Evolutionary conservation across 352 stramenopile genomes (phyloP).

Genomic region (Globisporangium orthogonon): DNA sequence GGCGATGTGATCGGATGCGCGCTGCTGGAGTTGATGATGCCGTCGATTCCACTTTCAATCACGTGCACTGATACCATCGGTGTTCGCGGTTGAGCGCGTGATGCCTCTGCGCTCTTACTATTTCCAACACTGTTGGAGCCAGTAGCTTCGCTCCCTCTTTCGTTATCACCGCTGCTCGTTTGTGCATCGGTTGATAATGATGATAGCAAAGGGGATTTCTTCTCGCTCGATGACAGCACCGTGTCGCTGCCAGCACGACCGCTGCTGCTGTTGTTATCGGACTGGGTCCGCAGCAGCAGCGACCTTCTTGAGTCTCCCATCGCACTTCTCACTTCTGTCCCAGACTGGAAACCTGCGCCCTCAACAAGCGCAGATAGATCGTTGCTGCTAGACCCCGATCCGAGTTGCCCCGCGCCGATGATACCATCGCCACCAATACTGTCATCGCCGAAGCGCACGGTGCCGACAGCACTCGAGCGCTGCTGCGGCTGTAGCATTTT

Average conservation of each 20-base stretch:
- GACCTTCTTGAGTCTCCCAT: not conserved
- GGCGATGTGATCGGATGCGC: not conserved
- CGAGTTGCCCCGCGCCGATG: not conserved
- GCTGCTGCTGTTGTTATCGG: not conserved
- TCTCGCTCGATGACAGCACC: not conserved
- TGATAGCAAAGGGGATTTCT: not conserved
- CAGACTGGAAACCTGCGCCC: slow-evolving; percentile 2
- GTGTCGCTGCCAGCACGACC: not conserved
- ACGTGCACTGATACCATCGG: slow-evolving; percentile 6
- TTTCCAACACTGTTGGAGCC: not conserved
- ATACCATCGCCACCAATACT: not conserved
- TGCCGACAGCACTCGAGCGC: slow-evolving; percentile 22
- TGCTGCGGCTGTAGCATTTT: slow-evolving; percentile 9
- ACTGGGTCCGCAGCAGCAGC: not conserved
- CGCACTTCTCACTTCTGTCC: not conserved
- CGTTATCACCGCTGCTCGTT: not conserved
- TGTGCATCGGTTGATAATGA: not conserved
- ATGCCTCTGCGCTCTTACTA: not conserved
- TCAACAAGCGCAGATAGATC: slow-evolving; percentile 1
- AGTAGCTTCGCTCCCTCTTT: not conserved
- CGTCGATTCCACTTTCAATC: slow-evolving; percentile 11
- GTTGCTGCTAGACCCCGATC: not conserved
- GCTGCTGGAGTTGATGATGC: slow-evolving; percentile 9
- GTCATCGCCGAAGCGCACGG: slow-evolving; percentile 18
- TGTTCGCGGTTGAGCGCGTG: not conserved